Base-by-base conservation (phyloP, 371 early-diverging fungal species). In the Mortierella sp. region DNA sequence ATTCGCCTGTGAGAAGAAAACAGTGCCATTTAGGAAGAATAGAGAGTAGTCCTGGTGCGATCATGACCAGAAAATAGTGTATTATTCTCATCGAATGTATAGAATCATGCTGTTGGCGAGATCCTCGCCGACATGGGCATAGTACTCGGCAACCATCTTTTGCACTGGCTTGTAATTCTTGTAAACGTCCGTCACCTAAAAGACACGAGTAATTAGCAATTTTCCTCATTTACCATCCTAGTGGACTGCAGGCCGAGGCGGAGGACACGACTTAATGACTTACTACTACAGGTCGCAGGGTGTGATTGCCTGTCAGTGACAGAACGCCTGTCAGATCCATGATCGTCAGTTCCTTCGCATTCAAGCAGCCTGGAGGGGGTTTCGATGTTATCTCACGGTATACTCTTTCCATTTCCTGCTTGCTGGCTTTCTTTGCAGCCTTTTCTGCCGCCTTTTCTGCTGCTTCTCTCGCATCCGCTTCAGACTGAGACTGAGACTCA, bases 291-390 rank as follows among this genome's bases (percentile, higher is more conserved):
- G 72, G 64, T 0, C 46, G 27, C 50, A 67, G 14, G 2, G 46
- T n/a, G 43, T 57, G 39, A 28, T 55, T 41, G n/a, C 32, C 52
- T 9, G 47, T 32, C 60, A 67, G 23, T 19, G 49, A 64, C 32
- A 43, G 37, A 4, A 79, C 62, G 2, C 44, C 31, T 14, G n/a
- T 17, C 30, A 81, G 24, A 6, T 72, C 67, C 2, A 51, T 17
- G 2, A n/a, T 23, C 6, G 66, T 60, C 6, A 81, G 19, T 12
- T 56, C 42, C 26, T 72, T 50, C 19, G 73, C 55, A 43, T 79
- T 52, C 56, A 72, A 42, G 50, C 78, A 80, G 14, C 81, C 80
- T 27, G 80, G 73, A 8, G 67, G 60, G 0, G 60, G 64, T 41
- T 49, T 31, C 17, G 44, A n/a, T 5, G 52, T 61, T 12, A 49